phyloP scores from a whole-genome alignment of 495 filamentous ascomycete genomes.

The Penicillium macrosclerotiorum region DNA sequence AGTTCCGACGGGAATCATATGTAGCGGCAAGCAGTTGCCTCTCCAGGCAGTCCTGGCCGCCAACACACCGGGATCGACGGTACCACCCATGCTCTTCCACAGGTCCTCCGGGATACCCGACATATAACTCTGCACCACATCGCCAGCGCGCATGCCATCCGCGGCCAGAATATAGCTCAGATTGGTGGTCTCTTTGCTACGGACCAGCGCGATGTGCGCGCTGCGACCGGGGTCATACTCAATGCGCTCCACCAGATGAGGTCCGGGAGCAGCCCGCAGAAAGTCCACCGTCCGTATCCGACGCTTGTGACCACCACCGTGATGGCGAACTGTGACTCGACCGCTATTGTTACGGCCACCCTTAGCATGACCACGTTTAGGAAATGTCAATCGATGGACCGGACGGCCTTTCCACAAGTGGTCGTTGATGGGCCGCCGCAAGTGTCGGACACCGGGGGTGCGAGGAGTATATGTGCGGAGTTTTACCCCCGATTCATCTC shows the following conservation, averaged over 20 bases:
- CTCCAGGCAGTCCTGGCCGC: constrained; percentile 91
- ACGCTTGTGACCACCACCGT: constrained; percentile 85
- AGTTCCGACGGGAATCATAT: constrained; percentile 91
- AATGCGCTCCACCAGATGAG: constrained; percentile 86
- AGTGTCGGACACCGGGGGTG: constrained; percentile 90
- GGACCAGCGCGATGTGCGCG: constrained; percentile 86
- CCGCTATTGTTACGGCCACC: constrained; percentile 91
- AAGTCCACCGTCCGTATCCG: constrained; percentile 92
- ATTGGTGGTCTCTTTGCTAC: constrained; percentile 55
- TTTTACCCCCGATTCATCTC: constrained; percentile 32
- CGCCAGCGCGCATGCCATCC: constrained; percentile 89
- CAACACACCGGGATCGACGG: constrained; percentile 88
- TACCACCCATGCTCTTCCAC: constrained; percentile 84
- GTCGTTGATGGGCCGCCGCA: constrained; percentile 88
- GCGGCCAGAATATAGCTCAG: constrained; percentile 86
- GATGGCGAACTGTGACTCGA: constrained; percentile 81
- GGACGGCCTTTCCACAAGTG: constrained; percentile 94
- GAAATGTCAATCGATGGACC: constrained; percentile 75
- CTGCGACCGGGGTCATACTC: constrained; percentile 93
- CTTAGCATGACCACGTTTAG: constrained; percentile 86
- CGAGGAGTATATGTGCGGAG: constrained; percentile 90
- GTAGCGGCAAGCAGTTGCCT: constrained; percentile 91
- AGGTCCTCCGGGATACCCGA: constrained; percentile 81
- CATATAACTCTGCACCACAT: constrained; percentile 87
- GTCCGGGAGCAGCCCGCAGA: constrained; percentile 67